A percentile compares a stretch with the other conserved stretches of the same genome.
Conservation (phyloP, 2,329 filamentous ascomycete species). For the Aspergillus fischeri region DNA sequence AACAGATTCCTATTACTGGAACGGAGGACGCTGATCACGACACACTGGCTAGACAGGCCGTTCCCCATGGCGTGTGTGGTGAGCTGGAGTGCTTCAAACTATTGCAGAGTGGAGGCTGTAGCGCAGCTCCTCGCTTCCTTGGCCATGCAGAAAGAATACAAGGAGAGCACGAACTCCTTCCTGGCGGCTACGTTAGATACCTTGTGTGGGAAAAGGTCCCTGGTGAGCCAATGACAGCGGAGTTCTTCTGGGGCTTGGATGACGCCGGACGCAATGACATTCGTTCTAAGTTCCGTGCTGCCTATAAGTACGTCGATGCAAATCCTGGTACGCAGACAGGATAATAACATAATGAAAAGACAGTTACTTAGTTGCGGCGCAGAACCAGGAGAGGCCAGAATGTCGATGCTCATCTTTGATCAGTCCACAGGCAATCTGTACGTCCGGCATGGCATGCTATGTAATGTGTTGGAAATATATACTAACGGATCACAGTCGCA, state of each 20-base stretch:
- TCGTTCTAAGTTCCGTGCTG: slow-evolving; percentile 13
- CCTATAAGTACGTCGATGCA: slow-evolving; percentile 14
- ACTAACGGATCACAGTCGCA: slow-evolving; percentile 9
- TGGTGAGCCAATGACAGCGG: slow-evolving; percentile 9
- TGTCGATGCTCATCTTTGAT: slow-evolving; percentile 18
- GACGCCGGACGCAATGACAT: slow-evolving; percentile 8
- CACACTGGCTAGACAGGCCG: slow-evolving; percentile 9
- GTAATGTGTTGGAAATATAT: slow-evolving; percentile 5
- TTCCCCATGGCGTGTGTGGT: slow-evolving; percentile 10
- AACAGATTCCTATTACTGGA: slow-evolving; percentile 14
- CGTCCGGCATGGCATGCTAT: slow-evolving; percentile 7
- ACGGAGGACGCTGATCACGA: slow-evolving; percentile 10
- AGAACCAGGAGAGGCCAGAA: slow-evolving; percentile 2
- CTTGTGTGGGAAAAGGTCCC: slow-evolving; percentile 16
- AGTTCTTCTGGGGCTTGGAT: slow-evolving; percentile 17
- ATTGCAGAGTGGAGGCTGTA: slow-evolving; percentile 11
- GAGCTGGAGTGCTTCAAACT: slow-evolving; percentile 12
- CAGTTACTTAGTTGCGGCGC: slow-evolving; percentile 12
- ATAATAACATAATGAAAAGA: slow-evolving; percentile 9
- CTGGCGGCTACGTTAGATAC: slow-evolving; percentile 14
- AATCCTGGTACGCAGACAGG: background rate
- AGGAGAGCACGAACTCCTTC: slow-evolving; percentile 12
- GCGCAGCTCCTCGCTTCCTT: slow-evolving; percentile 14
- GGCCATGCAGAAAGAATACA: slow-evolving; percentile 12
- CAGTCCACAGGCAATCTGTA: slow-evolving; percentile 13